phyloP scores from a whole-genome alignment of 2,329 filamentous ascomycete species.

The Furcasterigmium sp. region DNA sequence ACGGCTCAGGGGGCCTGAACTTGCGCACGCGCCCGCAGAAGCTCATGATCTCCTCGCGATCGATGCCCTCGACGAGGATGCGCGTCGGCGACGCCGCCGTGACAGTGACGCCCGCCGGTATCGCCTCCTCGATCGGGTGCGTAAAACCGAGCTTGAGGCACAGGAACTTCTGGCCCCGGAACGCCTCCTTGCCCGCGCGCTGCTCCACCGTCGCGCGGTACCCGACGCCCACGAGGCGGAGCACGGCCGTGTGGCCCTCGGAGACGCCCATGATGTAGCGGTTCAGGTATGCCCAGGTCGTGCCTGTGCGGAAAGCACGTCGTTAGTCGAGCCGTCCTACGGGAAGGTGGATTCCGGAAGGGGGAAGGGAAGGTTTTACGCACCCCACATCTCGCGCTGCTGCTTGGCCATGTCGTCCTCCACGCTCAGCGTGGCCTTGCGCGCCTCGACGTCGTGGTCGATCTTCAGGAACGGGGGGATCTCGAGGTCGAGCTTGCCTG shows the following conservation, averaged over 20 bases:
- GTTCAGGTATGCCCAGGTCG: slow-evolving; percentile 81
- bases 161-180: slow-evolving; percentile 80
- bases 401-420: slow-evolving; percentile 62
- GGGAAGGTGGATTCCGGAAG: neutral
- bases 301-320: slow-evolving; percentile 57
- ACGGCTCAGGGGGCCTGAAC: slow-evolving; percentile 92
- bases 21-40: slow-evolving; percentile 84
- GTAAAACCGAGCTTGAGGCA: slow-evolving; percentile 95
- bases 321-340: neutral
- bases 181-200: slow-evolving; percentile 67
- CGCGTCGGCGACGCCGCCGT: slow-evolving; percentile 87
- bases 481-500: slow-evolving; percentile 69
- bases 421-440: slow-evolving; percentile 65
- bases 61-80: slow-evolving; percentile 80
- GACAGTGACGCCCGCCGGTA: slow-evolving; percentile 78
- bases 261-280: slow-evolving; percentile 92
- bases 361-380: slow-evolving; percentile 12
- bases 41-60: slow-evolving; percentile 82
- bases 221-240: slow-evolving; percentile 90
- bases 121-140: slow-evolving; percentile 84
- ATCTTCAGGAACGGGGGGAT: slow-evolving; percentile 77
- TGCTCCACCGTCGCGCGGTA: slow-evolving; percentile 86
- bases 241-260: slow-evolving; percentile 90
- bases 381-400: slow-evolving; percentile 96
- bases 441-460: slow-evolving; percentile 56